A percentile compares a stretch with the other conserved stretches of the same genome.
These are phyloP conservation scores for Aspergillus sp. DNA, from an alignment of 2,329 filamentous ascomycete genomes.

Conservation along the genomic window DNA sequence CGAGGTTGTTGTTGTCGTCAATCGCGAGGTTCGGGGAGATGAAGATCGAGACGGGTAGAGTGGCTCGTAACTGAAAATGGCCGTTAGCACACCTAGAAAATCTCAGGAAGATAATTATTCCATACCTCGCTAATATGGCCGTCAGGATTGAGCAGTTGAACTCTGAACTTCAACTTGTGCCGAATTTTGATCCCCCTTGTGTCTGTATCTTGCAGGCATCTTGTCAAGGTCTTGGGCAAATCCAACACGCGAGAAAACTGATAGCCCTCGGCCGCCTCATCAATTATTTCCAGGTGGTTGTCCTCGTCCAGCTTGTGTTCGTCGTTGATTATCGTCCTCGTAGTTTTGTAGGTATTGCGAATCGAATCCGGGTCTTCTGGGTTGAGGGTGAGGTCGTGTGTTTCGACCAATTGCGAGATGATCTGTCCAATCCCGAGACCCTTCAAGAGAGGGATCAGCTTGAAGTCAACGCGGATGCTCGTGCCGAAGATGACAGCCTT, in stretches of 20 bases:
- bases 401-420: conserved; percentile 76
- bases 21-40: conserved; percentile 92
- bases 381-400: conserved; percentile 64
- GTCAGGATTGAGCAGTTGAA: conserved; percentile 91
- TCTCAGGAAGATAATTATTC: not conserved
- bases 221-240: conserved; percentile 76
- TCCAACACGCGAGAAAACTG: conserved; percentile 60
- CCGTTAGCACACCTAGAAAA: conserved; percentile 11
- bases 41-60: conserved; percentile 86
- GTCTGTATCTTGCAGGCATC: conserved; percentile 87
- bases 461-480: conserved; percentile 78
- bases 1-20: conserved; percentile 80
- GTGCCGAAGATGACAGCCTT: conserved; percentile 95
- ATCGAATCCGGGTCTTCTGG: conserved; percentile 45
- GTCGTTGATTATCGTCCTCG: conserved; percentile 65
- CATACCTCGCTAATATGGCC: conserved; percentile 85
- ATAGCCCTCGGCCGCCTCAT: conserved; percentile 62
- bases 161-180: conserved; percentile 88
- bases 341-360: conserved; percentile 57
- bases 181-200: conserved; percentile 85
- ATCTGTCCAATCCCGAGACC: conserved; percentile 83
- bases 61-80: conserved; percentile 69
- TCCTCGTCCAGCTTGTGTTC: conserved; percentile 70
- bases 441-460: conserved; percentile 84
- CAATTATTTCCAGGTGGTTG: conserved; percentile 53